Percentiles rank a stretch among this genome's conserved stretches.
These are phyloP conservation scores for Penicillium argentinense DNA, from an alignment of 495 filamentous ascomycete genomes.

Conservation along the genomic window DNA sequence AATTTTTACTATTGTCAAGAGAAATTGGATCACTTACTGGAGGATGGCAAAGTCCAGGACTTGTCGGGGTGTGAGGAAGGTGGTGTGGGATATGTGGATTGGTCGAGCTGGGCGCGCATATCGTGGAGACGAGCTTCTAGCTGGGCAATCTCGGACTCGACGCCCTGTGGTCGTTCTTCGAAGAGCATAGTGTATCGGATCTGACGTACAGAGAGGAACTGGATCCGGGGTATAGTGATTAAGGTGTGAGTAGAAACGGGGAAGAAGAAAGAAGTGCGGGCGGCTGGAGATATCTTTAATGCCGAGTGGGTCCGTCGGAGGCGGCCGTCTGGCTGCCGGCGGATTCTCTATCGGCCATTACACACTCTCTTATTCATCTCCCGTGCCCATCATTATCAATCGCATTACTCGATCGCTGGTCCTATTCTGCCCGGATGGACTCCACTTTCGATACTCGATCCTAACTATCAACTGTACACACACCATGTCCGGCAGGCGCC, in stretches of 20 bases:
- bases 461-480: too few species aligned
- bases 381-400: too few species aligned
- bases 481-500: constrained; percentile 66
- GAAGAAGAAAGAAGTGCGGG: neutral
- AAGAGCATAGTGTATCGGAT: constrained; percentile 12
- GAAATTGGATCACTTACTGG: constrained; percentile 8
- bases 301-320: constrained; percentile 14
- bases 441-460: too few species aligned
- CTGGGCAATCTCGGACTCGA: constrained; percentile 20
- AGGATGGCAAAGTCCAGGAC: constrained; percentile 13
- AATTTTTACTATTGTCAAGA: too few species aligned
- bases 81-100: constrained; percentile 19
- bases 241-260: constrained; percentile 11
- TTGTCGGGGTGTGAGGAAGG: constrained; percentile 22
- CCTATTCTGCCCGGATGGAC: constrained; percentile 18
- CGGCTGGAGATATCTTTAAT: too few species aligned
- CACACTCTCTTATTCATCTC: constrained; percentile 10
- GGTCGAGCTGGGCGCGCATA: constrained; percentile 22
- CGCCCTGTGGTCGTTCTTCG: constrained; percentile 7
- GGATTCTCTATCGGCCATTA: constrained; percentile 21
- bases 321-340: constrained; percentile 18
- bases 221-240: neutral
- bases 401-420: constrained; percentile 15
- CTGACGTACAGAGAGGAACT: neutral
- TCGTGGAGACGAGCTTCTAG: constrained; percentile 26